A percentile compares a stretch with the other conserved stretches of the same genome.
Conservation (phyloP, 163 green algal genomes). For the Chlamydomonas reinhardtii region DNA sequence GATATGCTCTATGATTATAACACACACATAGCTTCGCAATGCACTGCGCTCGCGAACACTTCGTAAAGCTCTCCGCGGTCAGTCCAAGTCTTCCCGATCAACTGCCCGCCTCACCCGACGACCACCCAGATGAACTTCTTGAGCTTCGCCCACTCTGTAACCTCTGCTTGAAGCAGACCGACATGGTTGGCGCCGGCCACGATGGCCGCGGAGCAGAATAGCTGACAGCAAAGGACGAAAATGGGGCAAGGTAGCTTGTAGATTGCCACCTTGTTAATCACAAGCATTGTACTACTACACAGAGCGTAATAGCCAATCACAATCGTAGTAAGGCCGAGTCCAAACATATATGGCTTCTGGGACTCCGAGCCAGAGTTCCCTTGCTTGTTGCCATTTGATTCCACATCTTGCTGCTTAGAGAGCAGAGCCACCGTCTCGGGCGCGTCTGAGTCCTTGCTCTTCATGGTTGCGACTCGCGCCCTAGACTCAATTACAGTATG, state of each 20-base stretch:
- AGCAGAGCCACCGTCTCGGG: too few relatives aligned
- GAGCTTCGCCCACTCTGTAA: conserved; percentile 64
- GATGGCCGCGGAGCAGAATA: conserved; percentile 65
- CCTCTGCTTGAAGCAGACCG: conserved; percentile 64
- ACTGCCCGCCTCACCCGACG: neutral
- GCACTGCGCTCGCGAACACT: too few relatives aligned
- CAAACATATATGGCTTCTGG: neutral
- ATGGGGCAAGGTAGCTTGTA: conserved; percentile 70
- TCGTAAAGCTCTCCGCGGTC: too few relatives aligned
- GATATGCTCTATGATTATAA: too few relatives aligned
- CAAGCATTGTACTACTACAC: conserved; percentile 63
- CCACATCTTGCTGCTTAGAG: neutral
- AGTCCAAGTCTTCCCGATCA: too few relatives aligned
- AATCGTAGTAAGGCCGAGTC: neutral
- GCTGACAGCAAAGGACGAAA: conserved; percentile 78
- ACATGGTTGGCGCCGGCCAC: conserved; percentile 42
- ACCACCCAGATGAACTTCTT: conserved; percentile 57
- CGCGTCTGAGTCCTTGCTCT: too few relatives aligned
- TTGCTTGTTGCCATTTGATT: neutral
- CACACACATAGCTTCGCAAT: too few relatives aligned
- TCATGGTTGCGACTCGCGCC: neutral
- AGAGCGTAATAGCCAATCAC: conserved; percentile 68
- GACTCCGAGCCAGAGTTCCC: too few relatives aligned
- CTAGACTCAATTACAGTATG: too few relatives aligned
- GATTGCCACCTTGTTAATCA: conserved; percentile 85